Evolutionary conservation across 331 rosid species (phyloP).

Genomic region (Phaseolus coccineus): DNA sequence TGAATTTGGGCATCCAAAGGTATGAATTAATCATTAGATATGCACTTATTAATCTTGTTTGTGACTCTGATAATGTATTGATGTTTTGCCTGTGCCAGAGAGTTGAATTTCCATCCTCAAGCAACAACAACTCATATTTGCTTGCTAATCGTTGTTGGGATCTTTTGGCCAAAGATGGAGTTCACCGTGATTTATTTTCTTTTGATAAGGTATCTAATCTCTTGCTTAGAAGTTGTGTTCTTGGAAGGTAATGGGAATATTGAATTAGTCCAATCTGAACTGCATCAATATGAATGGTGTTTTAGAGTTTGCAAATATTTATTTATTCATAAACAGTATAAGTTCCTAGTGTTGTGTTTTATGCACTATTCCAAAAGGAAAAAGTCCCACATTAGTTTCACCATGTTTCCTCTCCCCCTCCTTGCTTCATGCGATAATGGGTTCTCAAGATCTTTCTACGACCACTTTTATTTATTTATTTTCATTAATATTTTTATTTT

Average conservation of each 20-base stretch:
- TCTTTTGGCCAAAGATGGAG: slow-evolving; percentile 65
- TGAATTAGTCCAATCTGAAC: slow-evolving; percentile 1
- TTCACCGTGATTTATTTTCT: slow-evolving; percentile 62
- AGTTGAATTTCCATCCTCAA: slow-evolving; percentile 85
- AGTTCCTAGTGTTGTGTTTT: too few relatives aligned
- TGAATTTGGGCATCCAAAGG: slow-evolving; percentile 98
- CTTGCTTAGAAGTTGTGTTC: slow-evolving; percentile 29
- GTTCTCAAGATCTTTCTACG: too few relatives aligned
- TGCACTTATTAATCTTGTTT: slow-evolving; percentile 25
- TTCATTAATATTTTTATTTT: too few relatives aligned
- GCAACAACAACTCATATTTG: slow-evolving; percentile 80
- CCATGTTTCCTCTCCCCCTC: too few relatives aligned
- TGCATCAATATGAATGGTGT: slow-evolving; percentile 6
- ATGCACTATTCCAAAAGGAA: too few relatives aligned
- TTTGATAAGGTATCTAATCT: slow-evolving; percentile 76
- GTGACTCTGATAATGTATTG: slow-evolving; percentile 43
- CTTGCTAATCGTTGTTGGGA: slow-evolving; percentile 92
- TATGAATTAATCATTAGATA: slow-evolving; percentile 41
- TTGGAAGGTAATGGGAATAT: slow-evolving; percentile 36
- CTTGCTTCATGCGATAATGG: too few relatives aligned
- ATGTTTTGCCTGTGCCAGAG: slow-evolving; percentile 62
- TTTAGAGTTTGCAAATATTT: slow-evolving; percentile 12
- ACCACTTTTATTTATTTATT: too few relatives aligned
- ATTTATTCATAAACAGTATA: slow-evolving; percentile 33
- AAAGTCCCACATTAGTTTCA: too few relatives aligned